These are phyloP conservation scores for Acanthamoeba sp. DNA, from an alignment of 208 protist species.

Conservation along the genomic window DNA sequence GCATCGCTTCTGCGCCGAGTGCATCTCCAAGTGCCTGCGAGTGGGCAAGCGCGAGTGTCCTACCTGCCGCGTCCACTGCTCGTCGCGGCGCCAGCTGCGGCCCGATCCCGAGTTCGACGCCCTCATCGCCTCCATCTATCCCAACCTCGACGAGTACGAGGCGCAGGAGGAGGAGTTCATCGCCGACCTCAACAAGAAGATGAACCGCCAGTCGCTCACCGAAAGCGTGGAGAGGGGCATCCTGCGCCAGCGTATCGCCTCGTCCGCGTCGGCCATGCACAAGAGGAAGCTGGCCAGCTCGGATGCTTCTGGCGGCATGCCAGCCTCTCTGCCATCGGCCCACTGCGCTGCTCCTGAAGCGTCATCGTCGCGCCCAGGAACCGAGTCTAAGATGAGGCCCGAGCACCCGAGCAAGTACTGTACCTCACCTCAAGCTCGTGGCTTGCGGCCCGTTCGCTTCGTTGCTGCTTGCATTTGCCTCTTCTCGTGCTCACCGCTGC, in stretches of 20 bases:
- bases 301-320: no score
- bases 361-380: no score
- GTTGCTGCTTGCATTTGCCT: no score
- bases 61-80: slow-evolving; percentile 73
- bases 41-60: slow-evolving; percentile 72
- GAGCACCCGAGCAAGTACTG: no score
- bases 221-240: slow-evolving; percentile 63
- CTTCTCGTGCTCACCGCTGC: no score
- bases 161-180: slow-evolving; percentile 66
- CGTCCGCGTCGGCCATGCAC: no score
- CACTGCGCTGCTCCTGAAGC: no score
- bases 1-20: slow-evolving; percentile 78
- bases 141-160: slow-evolving; percentile 76
- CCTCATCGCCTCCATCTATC: slow-evolving; percentile 78
- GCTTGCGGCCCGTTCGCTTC: no score
- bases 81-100: slow-evolving; percentile 66
- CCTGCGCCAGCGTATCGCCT: not conserved
- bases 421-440: no score
- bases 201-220: slow-evolving; percentile 55
- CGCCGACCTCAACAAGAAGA: slow-evolving; percentile 61
- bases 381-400: no score
- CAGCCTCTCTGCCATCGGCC: no score
- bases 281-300: no score
- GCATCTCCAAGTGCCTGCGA: slow-evolving; percentile 76
- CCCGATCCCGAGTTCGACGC: slow-evolving; percentile 70